Evolutionary conservation across 176 grass and related monocot species (phyloP).

Genomic region (Bromus sterilis): DNA sequence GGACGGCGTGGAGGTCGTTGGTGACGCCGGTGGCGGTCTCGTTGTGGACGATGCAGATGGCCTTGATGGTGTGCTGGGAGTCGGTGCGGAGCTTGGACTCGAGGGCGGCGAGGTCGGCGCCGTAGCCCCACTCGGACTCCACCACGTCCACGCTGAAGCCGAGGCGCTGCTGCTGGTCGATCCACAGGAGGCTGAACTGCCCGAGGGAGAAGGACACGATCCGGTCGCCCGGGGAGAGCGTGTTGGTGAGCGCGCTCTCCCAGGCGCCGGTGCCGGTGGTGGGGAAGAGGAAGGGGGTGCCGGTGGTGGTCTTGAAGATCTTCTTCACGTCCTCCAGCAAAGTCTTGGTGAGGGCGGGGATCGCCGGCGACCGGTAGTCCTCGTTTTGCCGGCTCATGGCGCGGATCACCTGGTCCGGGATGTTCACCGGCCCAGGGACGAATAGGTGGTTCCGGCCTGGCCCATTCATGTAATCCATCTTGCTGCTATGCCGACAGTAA

Average conservation of each 20-base stretch:
- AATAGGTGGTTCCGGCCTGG: slow-evolving; percentile 90
- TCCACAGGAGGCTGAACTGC: slow-evolving; percentile 97
- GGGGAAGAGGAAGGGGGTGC: slow-evolving; percentile 80
- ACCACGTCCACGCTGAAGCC: slow-evolving; percentile 81
- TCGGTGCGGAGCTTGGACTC: slow-evolving; percentile 53
- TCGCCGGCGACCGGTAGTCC: slow-evolving; percentile 91
- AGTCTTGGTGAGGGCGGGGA: slow-evolving; percentile 69
- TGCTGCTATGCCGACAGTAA: background rate
- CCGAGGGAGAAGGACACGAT: slow-evolving; percentile 84
- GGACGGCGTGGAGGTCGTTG: slow-evolving; percentile 71
- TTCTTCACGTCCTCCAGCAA: slow-evolving; percentile 92
- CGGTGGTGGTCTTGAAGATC: slow-evolving; percentile 96
- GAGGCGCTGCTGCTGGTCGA: slow-evolving; percentile 95
- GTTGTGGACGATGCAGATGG: slow-evolving; percentile 95
- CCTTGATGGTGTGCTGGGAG: slow-evolving; percentile 68
- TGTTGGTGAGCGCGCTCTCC: slow-evolving; percentile 99
- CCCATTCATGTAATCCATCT: slow-evolving; percentile 89
- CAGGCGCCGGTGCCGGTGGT: slow-evolving; percentile 91
- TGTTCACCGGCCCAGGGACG: slow-evolving; percentile 92
- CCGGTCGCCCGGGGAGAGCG: slow-evolving; percentile 72
- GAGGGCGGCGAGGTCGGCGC: slow-evolving; percentile 63
- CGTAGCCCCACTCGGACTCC: slow-evolving; percentile 80
- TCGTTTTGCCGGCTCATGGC: slow-evolving; percentile 95
- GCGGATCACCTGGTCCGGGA: slow-evolving; percentile 77
- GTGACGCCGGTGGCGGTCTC: slow-evolving; percentile 98